Percentiles rank a stretch among this genome's conserved stretches.
Conservation (phyloP, 2,329 filamentous ascomycete genomes). For the Fusarium chlamydosporum region DNA sequence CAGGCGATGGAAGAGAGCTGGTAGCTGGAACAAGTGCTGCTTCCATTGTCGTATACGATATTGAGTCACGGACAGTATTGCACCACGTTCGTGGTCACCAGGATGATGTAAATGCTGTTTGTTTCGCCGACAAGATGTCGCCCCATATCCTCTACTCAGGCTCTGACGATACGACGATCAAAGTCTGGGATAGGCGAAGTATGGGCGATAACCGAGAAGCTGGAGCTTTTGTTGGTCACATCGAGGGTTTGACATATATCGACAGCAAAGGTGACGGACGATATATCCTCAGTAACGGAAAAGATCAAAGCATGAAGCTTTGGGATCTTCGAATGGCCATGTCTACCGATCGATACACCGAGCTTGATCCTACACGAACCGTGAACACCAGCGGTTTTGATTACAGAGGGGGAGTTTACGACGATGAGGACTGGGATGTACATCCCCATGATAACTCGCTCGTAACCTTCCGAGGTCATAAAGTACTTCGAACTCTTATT, state of each 20-base stretch:
- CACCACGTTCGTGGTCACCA: constrained; percentile 83
- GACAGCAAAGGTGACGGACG: constrained; percentile 79
- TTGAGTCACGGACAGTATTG: constrained; percentile 82
- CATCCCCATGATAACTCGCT: constrained; percentile 89
- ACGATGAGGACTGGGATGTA: constrained; percentile 70
- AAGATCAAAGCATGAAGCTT: constrained; percentile 97
- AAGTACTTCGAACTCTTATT: constrained; percentile 89
- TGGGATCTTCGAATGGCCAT: constrained; percentile 96
- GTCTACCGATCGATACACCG: constrained; percentile 74
- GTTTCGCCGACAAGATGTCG: constrained; percentile 88
- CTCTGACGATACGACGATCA: constrained; percentile 92
- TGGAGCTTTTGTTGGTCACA: constrained; percentile 76
- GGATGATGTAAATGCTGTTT: constrained; percentile 96
- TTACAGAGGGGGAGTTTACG: constrained; percentile 78
- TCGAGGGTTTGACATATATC: constrained; percentile 76
- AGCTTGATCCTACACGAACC: constrained; percentile 68
- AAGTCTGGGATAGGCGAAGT: constrained; percentile 95
- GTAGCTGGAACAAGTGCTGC: constrained; percentile 87
- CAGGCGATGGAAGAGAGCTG: constrained; percentile 89
- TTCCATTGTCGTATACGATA: constrained; percentile 90
- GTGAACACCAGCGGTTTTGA: constrained; percentile 74
- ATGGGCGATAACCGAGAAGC: constrained; percentile 85
- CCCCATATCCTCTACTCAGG: constrained; percentile 97
- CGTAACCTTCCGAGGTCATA: constrained; percentile 93
- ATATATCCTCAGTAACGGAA: constrained; percentile 93